These are phyloP conservation scores for Candida anutae DNA, from an alignment of 1,139 yeast genomes.

Conservation along the genomic window DNA sequence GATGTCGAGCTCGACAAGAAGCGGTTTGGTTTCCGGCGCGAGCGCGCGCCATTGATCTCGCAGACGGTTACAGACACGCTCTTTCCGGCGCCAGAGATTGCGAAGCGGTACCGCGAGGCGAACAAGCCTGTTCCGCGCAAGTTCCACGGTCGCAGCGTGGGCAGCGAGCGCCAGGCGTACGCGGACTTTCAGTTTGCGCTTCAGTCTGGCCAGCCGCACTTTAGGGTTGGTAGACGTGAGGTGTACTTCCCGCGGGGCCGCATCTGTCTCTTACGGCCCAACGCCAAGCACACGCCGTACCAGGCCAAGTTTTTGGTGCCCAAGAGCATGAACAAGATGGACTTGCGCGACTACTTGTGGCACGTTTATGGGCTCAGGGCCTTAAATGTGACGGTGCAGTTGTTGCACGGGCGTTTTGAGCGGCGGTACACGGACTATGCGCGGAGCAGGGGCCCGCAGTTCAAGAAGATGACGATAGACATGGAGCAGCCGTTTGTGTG, in stretches of 20 bases:
- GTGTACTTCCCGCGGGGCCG: slow-evolving; percentile 81
- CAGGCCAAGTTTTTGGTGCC: slow-evolving; percentile 95
- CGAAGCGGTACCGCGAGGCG: slow-evolving; percentile 24
- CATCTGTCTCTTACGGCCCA: slow-evolving; percentile 71
- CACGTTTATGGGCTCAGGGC: slow-evolving; percentile 85
- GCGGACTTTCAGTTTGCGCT: slow-evolving; percentile 47
- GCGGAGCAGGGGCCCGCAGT: slow-evolving; percentile 72
- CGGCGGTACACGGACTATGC: slow-evolving; percentile 58
- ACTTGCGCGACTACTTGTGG: slow-evolving; percentile 83
- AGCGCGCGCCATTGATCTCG: slow-evolving; percentile 33
- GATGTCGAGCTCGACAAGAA: slow-evolving; percentile 35
- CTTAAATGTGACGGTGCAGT: slow-evolving; percentile 76
- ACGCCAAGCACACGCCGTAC: slow-evolving; percentile 90
- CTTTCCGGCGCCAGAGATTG: slow-evolving; percentile 34
- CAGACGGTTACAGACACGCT: slow-evolving; percentile 33
- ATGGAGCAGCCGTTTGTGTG: slow-evolving; percentile 90
- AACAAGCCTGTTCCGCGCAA: slow-evolving; percentile 41
- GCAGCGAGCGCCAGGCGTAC: slow-evolving; percentile 31
- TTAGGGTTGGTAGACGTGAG: slow-evolving; percentile 64
- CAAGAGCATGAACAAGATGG: slow-evolving; percentile 81
- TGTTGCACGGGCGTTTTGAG: slow-evolving; percentile 64
- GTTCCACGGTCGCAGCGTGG: slow-evolving; percentile 26
- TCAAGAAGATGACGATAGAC: slow-evolving; percentile 90
- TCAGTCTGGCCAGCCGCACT: slow-evolving; percentile 66
- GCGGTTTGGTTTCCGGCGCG: slow-evolving; percentile 31